Conservation (phyloP, 2,329 filamentous ascomycete genomes). For the Alternaria hordeiaustralica region DNA sequence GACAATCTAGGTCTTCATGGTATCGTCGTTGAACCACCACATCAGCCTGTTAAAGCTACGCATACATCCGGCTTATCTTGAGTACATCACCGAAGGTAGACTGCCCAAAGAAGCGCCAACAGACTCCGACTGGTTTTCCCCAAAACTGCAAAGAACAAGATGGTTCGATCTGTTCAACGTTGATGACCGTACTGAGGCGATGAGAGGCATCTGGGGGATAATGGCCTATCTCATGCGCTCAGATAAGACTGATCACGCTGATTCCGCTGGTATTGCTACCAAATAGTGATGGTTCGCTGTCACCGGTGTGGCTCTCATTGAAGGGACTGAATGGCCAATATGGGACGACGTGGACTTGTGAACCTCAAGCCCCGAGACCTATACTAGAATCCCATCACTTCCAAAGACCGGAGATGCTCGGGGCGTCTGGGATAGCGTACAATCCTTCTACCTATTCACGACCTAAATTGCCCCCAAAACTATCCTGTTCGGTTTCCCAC, state of each 20-base stretch:
- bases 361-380: background rate
- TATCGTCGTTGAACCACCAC: constrained; percentile 69
- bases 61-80: constrained; percentile 63
- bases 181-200: constrained; percentile 62
- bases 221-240: constrained; percentile 59
- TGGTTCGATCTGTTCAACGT: constrained; percentile 66
- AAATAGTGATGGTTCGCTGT: background rate
- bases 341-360: background rate
- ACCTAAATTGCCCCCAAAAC: background rate
- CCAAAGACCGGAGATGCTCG: background rate
- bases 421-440: background rate
- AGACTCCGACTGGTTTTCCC: constrained; percentile 56
- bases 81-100: constrained; percentile 58
- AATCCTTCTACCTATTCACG: constrained; percentile 1
- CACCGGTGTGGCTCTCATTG: background rate
- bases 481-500: background rate
- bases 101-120: constrained; percentile 30
- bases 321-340: background rate
- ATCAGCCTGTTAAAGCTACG: constrained; percentile 65
- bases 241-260: constrained; percentile 7
- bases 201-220: constrained; percentile 64
- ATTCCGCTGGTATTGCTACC: constrained; percentile 6
- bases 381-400: background rate
- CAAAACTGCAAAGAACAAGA: constrained; percentile 60
- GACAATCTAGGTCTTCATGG: constrained; percentile 62